Conservation (phyloP, 2,329 filamentous ascomycete species). For the Fusarium sp. region DNA sequence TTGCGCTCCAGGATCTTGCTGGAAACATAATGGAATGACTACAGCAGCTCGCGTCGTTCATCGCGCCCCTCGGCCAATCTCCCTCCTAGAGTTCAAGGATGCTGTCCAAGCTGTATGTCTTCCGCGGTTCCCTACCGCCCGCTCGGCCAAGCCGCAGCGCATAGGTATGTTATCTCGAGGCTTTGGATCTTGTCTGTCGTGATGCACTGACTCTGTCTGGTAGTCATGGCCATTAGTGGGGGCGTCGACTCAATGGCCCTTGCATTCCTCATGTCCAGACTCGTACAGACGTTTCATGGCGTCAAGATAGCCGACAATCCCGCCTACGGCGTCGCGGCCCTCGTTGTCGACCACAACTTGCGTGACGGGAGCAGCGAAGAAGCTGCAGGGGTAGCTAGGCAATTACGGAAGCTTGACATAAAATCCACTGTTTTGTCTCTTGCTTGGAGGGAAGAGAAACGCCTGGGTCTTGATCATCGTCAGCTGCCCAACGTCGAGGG, state of each 20-base stretch:
- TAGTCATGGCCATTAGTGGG: constrained; percentile 85
- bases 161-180: constrained; percentile 51
- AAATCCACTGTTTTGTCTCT: constrained; percentile 41
- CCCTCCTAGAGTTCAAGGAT: constrained; percentile 53
- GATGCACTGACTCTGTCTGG: neutral
- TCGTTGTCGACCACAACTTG: constrained; percentile 67
- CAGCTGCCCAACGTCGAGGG: constrained; percentile 75
- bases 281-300: constrained; percentile 48
- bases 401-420: constrained; percentile 52
- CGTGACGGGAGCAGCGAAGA: constrained; percentile 63
- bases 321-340: constrained; percentile 52
- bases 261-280: constrained; percentile 72
- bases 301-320: constrained; percentile 58
- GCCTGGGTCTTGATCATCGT: constrained; percentile 45
- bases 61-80: constrained; percentile 51
- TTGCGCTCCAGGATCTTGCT: constrained; percentile 26
- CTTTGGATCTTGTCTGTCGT: neutral
- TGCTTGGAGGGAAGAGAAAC: constrained; percentile 59
- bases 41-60: constrained; percentile 48
- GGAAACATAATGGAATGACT: constrained; percentile 50
- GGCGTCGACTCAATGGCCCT: constrained; percentile 99
- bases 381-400: constrained; percentile 56
- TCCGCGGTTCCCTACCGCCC: constrained; percentile 58
- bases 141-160: constrained; percentile 47
- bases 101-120: constrained; percentile 60